A percentile compares a stretch with the other conserved stretches of the same genome.
phyloP scores from a whole-genome alignment of 805 yeast species.

The Ogataea naganishii region DNA sequence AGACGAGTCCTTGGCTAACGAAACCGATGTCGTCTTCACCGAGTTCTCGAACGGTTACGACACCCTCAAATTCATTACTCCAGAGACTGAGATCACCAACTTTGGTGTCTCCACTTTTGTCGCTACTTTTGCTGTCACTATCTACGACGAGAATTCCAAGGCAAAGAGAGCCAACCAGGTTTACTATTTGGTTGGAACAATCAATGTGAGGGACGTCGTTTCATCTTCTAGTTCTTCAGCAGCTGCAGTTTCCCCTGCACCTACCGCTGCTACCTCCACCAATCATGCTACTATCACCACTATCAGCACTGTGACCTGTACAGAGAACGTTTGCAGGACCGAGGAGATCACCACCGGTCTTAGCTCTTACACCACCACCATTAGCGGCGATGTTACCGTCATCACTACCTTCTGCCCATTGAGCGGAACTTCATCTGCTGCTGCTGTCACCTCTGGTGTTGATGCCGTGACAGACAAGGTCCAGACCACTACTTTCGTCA shows the following conservation, averaged over 20 bases:
- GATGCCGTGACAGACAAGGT: slow-evolving; percentile 8
- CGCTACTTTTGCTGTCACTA: slow-evolving; percentile 13
- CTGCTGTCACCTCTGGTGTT: slow-evolving; percentile 5
- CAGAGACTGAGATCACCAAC: slow-evolving; percentile 12
- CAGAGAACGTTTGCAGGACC: slow-evolving; percentile 7
- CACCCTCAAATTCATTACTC: slow-evolving; percentile 8
- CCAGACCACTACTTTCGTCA: slow-evolving; percentile 17
- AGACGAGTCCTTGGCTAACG: slow-evolving; percentile 7
- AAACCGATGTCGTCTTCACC: slow-evolving; percentile 7
- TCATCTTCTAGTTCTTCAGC: slow-evolving; percentile 2
- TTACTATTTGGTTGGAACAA: slow-evolving; percentile 13
- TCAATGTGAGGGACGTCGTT: slow-evolving; percentile 2
- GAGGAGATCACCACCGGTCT: slow-evolving; percentile 8
- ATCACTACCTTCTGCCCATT: slow-evolving; percentile 31
- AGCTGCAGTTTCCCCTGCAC: background rate
- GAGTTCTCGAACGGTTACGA: slow-evolving; percentile 5
- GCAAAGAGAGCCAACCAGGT: slow-evolving; percentile 11
- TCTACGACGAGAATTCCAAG: slow-evolving; percentile 3
- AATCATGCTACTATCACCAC: slow-evolving; percentile 3
- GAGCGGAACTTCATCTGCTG: slow-evolving; percentile 4
- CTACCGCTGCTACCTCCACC: slow-evolving; percentile 1
- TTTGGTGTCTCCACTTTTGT: slow-evolving; percentile 7
- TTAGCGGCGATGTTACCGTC: slow-evolving; percentile 25
- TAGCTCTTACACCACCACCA: slow-evolving; percentile 21
- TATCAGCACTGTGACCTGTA: slow-evolving; percentile 7